Conservation (phyloP, 495 filamentous ascomycete genomes). For the Chaetomium tenue region DNA sequence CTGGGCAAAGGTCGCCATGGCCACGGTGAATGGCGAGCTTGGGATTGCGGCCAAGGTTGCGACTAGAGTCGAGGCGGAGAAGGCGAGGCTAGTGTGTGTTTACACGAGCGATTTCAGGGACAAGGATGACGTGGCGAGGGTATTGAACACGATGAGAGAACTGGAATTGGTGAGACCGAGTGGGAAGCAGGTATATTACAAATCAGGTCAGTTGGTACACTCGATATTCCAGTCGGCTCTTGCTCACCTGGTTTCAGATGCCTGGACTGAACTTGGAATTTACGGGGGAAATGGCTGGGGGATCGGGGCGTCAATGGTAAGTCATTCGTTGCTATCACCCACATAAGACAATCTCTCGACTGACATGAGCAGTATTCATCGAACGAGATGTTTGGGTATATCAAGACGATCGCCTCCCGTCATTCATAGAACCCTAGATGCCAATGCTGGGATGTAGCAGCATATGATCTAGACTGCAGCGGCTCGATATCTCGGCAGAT, state of each 20-base stretch:
- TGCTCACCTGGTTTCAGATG: slow-evolving; percentile 48
- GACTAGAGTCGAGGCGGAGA: slow-evolving; percentile 38
- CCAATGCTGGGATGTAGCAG: neutral
- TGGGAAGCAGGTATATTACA: slow-evolving; percentile 67
- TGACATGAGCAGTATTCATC: slow-evolving; percentile 44
- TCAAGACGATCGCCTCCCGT: slow-evolving; percentile 5
- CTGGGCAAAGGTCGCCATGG: slow-evolving; percentile 64
- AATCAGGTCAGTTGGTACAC: slow-evolving; percentile 51
- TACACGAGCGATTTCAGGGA: slow-evolving; percentile 76
- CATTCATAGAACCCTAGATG: neutral
- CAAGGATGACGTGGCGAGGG: slow-evolving; percentile 62
- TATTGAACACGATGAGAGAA: slow-evolving; percentile 58
- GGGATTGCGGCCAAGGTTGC: slow-evolving; percentile 70
- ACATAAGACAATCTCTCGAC: neutral
- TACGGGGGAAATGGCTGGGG: slow-evolving; percentile 64
- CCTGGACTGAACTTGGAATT: slow-evolving; percentile 70
- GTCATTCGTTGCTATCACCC: neutral
- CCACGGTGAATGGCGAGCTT: slow-evolving; percentile 61
- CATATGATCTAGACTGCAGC: neutral
- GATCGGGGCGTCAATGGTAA: slow-evolving; percentile 57
- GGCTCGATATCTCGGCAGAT: neutral
- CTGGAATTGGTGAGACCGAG: slow-evolving; percentile 55
- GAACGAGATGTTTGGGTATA: slow-evolving; percentile 36
- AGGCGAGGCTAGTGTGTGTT: slow-evolving; percentile 64
- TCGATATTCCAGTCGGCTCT: neutral